Evolutionary conservation across 2,329 filamentous ascomycete genomes (phyloP).

Genomic region (Cercospora janseana): DNA sequence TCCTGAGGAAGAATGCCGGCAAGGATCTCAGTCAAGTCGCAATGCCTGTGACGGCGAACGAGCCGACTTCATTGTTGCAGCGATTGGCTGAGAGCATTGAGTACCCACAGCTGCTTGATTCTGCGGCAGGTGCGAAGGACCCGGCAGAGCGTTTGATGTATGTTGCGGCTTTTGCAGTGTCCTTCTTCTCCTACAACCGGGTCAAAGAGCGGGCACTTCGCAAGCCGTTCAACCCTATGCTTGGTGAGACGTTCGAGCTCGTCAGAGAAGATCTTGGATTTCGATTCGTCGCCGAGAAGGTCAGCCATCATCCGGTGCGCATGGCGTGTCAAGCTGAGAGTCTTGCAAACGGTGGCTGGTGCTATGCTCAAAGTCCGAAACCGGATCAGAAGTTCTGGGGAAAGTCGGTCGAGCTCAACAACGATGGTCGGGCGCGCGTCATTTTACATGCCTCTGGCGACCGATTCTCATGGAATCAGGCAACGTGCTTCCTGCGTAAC

Average conservation of each 20-base stretch:
- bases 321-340: slow-evolving; percentile 88
- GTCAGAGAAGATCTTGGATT: slow-evolving; percentile 84
- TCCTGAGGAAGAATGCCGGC: slow-evolving; percentile 94
- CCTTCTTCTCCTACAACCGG: slow-evolving; percentile 75
- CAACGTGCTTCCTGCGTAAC: slow-evolving; percentile 89
- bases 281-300: slow-evolving; percentile 91
- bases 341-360: slow-evolving; percentile 65
- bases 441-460: slow-evolving; percentile 69
- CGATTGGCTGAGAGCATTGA: slow-evolving; percentile 87
- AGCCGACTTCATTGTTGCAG: slow-evolving; percentile 84
- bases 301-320: slow-evolving; percentile 86
- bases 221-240: slow-evolving; percentile 95
- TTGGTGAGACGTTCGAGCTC: slow-evolving; percentile 93
- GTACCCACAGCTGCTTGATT: slow-evolving; percentile 80
- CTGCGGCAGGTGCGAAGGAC: slow-evolving; percentile 55
- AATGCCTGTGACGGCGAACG: slow-evolving; percentile 96
- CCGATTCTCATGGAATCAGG: slow-evolving; percentile 81
- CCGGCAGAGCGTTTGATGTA: slow-evolving; percentile 73
- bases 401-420: slow-evolving; percentile 91
- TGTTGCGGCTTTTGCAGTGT: slow-evolving; percentile 86
- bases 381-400: slow-evolving; percentile 98
- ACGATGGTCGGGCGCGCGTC: slow-evolving; percentile 80
- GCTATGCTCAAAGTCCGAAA: slow-evolving; percentile 78
- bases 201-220: slow-evolving; percentile 88
- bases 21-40: slow-evolving; percentile 96